Conservation (phyloP, 2,329 filamentous ascomycete species). For the Sclerotinia nivalis region DNA sequence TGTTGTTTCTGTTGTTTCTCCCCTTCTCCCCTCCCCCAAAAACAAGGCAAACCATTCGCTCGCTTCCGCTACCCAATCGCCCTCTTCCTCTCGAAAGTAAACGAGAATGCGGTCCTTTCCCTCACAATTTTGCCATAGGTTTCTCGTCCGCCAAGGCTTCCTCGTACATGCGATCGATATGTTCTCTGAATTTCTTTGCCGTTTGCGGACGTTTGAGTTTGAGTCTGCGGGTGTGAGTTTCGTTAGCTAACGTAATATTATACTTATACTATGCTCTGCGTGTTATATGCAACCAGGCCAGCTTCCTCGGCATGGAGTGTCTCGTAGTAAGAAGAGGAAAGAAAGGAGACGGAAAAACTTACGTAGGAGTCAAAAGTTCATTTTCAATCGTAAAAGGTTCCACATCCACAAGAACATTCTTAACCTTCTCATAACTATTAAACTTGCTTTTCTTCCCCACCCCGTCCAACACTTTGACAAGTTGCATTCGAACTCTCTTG, state of each 20-base stretch:
- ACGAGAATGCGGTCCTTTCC: no score
- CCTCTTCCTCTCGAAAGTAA: no score
- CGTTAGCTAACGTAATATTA: constrained; percentile 20
- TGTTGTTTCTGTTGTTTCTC: no score
- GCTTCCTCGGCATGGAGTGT: not conserved
- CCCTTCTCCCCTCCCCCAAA: no score
- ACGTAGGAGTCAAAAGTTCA: constrained; percentile 85
- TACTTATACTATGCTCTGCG: not conserved
- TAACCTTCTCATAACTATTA: constrained; percentile 85
- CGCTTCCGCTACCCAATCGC: no score
- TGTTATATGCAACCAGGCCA: not conserved
- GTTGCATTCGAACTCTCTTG: constrained; percentile 69
- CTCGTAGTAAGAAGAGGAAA: not conserved
- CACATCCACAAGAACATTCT: constrained; percentile 70
- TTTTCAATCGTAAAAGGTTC: constrained; percentile 96
- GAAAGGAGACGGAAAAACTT: constrained; percentile 45
- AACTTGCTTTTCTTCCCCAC: constrained; percentile 84
- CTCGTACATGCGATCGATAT: constrained; percentile 41
- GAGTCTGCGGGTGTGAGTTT: constrained; percentile 49
- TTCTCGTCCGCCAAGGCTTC: constrained; percentile 40
- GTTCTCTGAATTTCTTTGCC: constrained; percentile 51
- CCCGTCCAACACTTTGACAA: constrained; percentile 75
- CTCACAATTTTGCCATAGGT: constrained; percentile 50
- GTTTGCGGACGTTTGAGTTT: constrained; percentile 72
- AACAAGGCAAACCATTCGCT: no score